These are phyloP conservation scores for Salix koriyanagi DNA, from an alignment of 345 rosid species.

Conservation along the genomic window DNA sequence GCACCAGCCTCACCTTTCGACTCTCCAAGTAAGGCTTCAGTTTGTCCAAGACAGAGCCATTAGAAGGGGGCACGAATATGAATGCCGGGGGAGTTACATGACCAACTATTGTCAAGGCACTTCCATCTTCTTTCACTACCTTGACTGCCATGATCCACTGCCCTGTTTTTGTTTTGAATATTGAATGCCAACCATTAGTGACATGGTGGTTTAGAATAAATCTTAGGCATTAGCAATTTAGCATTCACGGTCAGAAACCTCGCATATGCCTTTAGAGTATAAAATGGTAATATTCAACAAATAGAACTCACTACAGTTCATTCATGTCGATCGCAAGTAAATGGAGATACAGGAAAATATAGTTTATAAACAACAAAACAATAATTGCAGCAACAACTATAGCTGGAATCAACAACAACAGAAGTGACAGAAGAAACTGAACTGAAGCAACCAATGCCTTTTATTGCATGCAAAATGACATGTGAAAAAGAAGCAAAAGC, in stretches of 20 bases:
- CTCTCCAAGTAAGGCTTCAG: conserved; percentile 17
- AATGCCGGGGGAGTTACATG: conserved; percentile 10
- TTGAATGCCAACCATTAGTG: background rate
- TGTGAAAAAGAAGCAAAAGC: no score
- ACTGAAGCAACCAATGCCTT: no score
- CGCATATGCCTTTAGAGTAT: no score
- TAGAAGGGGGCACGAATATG: conserved; percentile 5
- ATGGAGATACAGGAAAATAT: background rate
- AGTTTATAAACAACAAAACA: no score
- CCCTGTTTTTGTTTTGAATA: background rate
- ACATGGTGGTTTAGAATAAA: background rate
- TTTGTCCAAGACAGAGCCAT: conserved; percentile 10
- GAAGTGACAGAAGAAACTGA: no score
- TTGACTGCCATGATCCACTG: no score
- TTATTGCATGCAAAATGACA: no score
- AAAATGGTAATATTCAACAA: no score
- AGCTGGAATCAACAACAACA: no score
- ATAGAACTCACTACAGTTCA: background rate
- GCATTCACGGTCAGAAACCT: no score
- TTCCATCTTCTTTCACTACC: conserved; percentile 19
- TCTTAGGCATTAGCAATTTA: no score
- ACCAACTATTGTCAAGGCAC: conserved; percentile 9
- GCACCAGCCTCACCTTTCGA: conserved; percentile 14
- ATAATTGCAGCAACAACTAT: no score
- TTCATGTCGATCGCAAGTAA: background rate